phyloP scores from a whole-genome alignment of 2,329 filamentous ascomycete genomes.

The Ceratocystis huliohia region DNA sequence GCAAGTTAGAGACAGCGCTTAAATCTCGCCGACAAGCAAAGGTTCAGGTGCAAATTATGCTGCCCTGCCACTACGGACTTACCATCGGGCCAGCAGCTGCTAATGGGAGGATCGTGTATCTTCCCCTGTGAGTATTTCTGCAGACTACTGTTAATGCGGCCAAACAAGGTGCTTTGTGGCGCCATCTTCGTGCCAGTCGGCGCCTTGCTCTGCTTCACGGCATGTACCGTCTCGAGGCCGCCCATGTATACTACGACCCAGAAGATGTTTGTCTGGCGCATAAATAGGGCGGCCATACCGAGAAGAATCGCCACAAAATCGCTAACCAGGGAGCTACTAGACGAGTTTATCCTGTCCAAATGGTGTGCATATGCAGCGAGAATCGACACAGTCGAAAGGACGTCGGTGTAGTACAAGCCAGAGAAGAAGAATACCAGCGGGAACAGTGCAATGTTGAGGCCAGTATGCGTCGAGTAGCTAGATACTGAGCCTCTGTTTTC shows the following conservation, averaged over 20 bases:
- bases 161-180: constrained; percentile 24
- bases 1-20: constrained; percentile 28
- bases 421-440: constrained; percentile 94
- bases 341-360: constrained; percentile 32
- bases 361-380: constrained; percentile 53
- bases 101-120: constrained; percentile 43
- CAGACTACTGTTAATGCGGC: constrained; percentile 30
- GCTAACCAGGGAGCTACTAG: constrained; percentile 28
- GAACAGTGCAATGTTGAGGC: constrained; percentile 71
- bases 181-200: constrained; percentile 22
- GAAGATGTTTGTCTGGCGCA: constrained; percentile 93
- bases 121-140: constrained; percentile 38
- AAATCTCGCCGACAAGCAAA: not conserved
- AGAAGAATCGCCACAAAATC: constrained; percentile 38
- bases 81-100: constrained; percentile 36
- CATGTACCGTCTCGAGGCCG: constrained; percentile 43
- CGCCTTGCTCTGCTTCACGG: constrained; percentile 33
- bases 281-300: constrained; percentile 55
- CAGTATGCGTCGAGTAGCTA: constrained; percentile 43
- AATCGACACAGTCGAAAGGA: constrained; percentile 66
- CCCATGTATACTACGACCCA: constrained; percentile 77
- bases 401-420: constrained; percentile 86
- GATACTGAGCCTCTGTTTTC: constrained; percentile 26
- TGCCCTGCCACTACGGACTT: not conserved
- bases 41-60: too few species aligned